Evolutionary conservation across 192 early-diverging fungal species (phyloP), one percentile per base, ranked within the genome.

Genomic region (Irineochytrium annulatum): DNA sequence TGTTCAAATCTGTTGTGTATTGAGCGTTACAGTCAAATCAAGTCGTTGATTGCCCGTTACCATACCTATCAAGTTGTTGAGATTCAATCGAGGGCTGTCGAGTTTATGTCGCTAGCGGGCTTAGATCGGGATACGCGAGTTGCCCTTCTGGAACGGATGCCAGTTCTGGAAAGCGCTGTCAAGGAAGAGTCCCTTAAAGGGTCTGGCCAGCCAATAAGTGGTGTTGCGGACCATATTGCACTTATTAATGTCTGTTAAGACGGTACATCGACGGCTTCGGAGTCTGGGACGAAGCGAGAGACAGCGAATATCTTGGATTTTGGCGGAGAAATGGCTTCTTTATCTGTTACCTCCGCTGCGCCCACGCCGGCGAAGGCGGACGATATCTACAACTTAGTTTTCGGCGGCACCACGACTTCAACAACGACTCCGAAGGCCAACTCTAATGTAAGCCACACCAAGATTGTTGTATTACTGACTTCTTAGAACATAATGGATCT

Each of bases 51-150:
- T 43, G 66, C 68, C 14, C 65, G 77, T 52, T 86, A 88, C 60
- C 76, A 72, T 32, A 78, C 76, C 5, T 87, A 89, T 52, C 85
- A 89, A 54, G 87, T 94, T 62, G 83, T 92, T 0, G 97, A 99
- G 73, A 86, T 93, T 48, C 97, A 99, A 68, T 86, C 93, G 66
- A 89, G 97, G 34, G 91, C 94, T 3, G 89, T 92, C 5, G 97
- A 99, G 75, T 97, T 87, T 65, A 78, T 72, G 13, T 84, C 88
- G 51, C 73, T 97, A 16, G 87, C 93, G 55, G 37, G 67, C 43
- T 57, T 77, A 14, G 86, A 87, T 55, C 43, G 43, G 77, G 89
- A 70, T 74, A 89, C 52, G 43, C 45, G 55, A 34, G 29, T 55
- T 22, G 79, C 76, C 4, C 37, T 82, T 0, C 66, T 98, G 33